Evolutionary conservation across 2,329 filamentous ascomycete genomes (phyloP).

Genomic region (Penicillium nordicum): DNA sequence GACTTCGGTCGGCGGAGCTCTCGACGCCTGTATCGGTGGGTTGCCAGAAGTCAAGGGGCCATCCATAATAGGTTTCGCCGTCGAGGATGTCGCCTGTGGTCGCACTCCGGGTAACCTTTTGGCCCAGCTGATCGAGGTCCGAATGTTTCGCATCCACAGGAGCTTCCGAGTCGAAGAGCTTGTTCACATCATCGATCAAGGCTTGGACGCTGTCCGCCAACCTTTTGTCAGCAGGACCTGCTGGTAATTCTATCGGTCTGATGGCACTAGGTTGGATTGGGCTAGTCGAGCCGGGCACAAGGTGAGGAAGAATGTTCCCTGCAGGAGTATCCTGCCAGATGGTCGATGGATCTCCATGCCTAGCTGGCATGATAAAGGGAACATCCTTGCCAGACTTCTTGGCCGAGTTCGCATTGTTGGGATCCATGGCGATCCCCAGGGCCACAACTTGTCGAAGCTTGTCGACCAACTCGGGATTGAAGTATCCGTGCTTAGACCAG

Average conservation of each 20-base stretch:
- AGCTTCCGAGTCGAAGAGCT: conserved; percentile 60
- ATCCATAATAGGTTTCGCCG: conserved; percentile 80
- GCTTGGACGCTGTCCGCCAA: conserved; percentile 66
- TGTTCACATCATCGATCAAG: conserved; percentile 66
- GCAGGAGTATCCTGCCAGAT: conserved; percentile 82
- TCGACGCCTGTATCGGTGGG: conserved; percentile 54
- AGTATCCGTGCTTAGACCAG: conserved; percentile 68
- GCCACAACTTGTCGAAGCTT: conserved; percentile 59
- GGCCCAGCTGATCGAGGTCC: conserved; percentile 75
- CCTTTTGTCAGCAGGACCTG: conserved; percentile 65
- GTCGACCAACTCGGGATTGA: conserved; percentile 52
- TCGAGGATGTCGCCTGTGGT: conserved; percentile 62
- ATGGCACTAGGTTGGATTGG: conserved; percentile 70
- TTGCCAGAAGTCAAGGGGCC: conserved; percentile 75
- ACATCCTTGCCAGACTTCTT: conserved; percentile 50
- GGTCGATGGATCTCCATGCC: conserved; percentile 69
- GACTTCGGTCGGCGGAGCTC: conserved; percentile 41
- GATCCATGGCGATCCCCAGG: conserved; percentile 29
- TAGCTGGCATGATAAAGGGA: conserved; percentile 69
- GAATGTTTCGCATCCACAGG: conserved; percentile 48
- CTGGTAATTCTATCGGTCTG: conserved; percentile 66
- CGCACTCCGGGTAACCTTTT: conserved; percentile 63
- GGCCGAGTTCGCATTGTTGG: conserved; percentile 35
- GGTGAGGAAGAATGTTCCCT: conserved; percentile 73
- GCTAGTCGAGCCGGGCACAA: conserved; percentile 70